Percentiles rank a stretch among this genome's conserved stretches.
Evolutionary conservation across 2,329 filamentous ascomycete species (phyloP).

Genomic region (Amesomyces nigricolor): DNA sequence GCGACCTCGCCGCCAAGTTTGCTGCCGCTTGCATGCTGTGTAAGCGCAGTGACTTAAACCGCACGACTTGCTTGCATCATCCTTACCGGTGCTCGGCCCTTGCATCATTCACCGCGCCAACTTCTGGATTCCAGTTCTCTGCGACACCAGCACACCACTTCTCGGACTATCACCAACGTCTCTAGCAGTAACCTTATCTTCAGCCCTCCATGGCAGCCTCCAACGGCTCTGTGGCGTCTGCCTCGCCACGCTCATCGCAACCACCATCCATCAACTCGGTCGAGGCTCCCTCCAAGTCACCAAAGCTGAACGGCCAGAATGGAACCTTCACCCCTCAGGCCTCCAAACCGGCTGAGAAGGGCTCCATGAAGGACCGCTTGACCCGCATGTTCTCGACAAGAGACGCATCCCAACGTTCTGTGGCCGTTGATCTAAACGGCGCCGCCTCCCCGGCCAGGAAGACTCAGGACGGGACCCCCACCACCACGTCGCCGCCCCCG

Average conservation of each 20-base stretch:
- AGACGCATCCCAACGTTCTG: constrained; percentile 39
- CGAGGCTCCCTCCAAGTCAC: constrained; percentile 37
- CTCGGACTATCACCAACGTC: neutral
- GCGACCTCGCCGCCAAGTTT: constrained; percentile 27
- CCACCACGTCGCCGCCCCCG: constrained; percentile 21
- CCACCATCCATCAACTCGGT: constrained; percentile 46
- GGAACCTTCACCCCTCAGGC: constrained; percentile 28
- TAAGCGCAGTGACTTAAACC: constrained; percentile 26
- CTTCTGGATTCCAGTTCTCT: neutral
- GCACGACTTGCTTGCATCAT: constrained; percentile 15
- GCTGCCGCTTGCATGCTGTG: constrained; percentile 25
- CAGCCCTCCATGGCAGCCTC: constrained; percentile 30
- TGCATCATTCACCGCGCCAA: constrained; percentile 1
- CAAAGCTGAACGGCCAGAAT: constrained; percentile 38
- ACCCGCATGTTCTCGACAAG: constrained; percentile 61
- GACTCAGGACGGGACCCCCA: constrained; percentile 8
- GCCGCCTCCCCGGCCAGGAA: constrained; percentile 27
- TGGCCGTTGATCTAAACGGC: constrained; percentile 32
- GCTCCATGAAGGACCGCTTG: constrained; percentile 58
- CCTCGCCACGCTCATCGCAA: constrained; percentile 43
- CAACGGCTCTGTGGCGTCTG: constrained; percentile 32
- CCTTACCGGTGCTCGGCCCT: constrained; percentile 2
- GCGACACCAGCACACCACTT: neutral
- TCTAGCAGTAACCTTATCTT: neutral
- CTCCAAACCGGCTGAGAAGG: constrained; percentile 45